These are phyloP conservation scores for Malus sieversii DNA, from an alignment of 306 rosid species.

Conservation along the genomic window DNA sequence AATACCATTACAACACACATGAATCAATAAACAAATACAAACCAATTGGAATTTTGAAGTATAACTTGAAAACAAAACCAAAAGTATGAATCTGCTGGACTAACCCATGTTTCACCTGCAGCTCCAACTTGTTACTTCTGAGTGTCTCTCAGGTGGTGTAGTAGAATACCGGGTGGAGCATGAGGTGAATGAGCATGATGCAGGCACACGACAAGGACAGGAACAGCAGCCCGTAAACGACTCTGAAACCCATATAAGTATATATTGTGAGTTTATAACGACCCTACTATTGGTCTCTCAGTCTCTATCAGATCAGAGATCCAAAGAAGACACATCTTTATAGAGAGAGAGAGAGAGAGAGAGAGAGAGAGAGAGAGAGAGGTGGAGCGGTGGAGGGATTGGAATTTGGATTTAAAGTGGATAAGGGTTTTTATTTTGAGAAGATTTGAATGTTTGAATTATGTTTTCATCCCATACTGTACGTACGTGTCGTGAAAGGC, in stretches of 20 bases:
- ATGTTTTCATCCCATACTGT: neutral
- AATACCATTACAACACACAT: neutral
- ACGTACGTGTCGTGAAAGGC: neutral
- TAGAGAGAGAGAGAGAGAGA: neutral
- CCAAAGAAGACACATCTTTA: neutral
- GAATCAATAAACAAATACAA: neutral
- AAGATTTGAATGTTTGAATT: neutral
- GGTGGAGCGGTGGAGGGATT: neutral
- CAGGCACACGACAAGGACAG: conserved; percentile 35
- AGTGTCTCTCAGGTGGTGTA: conserved; percentile 18
- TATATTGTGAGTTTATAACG: neutral
- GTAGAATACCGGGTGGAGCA: conserved; percentile 40
- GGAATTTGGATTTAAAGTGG: neutral
- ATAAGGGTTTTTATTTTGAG: conserved; percentile 10
- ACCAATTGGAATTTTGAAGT: neutral
- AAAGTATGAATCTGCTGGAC: neutral
- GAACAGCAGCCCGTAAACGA: conserved; percentile 43
- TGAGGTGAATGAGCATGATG: conserved; percentile 41
- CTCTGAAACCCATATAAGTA: conserved; percentile 22
- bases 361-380: neutral
- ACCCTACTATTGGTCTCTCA: neutral
- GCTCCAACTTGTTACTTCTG: neutral
- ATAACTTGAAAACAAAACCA: neutral
- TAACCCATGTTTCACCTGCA: conserved; percentile 10
- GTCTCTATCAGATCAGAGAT: neutral